Conservation (phyloP, 495 filamentous ascomycete species). For the Lichina pygmaea region DNA sequence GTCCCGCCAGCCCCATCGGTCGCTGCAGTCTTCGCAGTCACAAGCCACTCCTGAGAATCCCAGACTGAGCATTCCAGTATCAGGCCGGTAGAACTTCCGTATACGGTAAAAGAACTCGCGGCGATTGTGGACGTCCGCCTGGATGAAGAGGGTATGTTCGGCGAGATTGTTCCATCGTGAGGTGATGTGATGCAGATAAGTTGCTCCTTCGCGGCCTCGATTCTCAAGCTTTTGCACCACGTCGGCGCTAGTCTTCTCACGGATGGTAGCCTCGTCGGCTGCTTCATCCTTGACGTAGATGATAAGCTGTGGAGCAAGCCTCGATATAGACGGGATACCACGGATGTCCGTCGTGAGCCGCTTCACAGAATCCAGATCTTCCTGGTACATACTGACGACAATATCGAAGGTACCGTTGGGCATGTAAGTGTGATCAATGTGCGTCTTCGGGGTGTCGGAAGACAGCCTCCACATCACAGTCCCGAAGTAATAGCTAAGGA, state of each 20-base stretch:
- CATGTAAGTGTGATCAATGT: constrained; percentile 2
- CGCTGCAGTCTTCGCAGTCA: constrained; percentile 11
- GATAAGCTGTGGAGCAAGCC: constrained; percentile 6
- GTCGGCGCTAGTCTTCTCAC: constrained; percentile 9
- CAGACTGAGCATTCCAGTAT: constrained; percentile 16
- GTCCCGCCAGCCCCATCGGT: constrained; percentile 13
- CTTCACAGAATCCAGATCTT: constrained; percentile 8
- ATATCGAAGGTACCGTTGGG: constrained; percentile 11
- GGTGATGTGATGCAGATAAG: constrained; percentile 19
- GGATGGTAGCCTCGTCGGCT: constrained; percentile 6
- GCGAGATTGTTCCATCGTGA: constrained; percentile 17
- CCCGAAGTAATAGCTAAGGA: no score
- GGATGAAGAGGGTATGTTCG: constrained; percentile 19
- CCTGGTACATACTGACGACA: constrained; percentile 15
- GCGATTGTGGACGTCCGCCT: constrained; percentile 16
- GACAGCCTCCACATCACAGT: no score
- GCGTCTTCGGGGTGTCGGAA: background rate
- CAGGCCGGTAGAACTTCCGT: constrained; percentile 12
- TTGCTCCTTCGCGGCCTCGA: constrained; percentile 16
- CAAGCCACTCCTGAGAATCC: constrained; percentile 12
- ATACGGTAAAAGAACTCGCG: constrained; percentile 12
- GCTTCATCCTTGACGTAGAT: constrained; percentile 14
- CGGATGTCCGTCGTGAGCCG: background rate
- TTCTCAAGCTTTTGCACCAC: constrained; percentile 12
- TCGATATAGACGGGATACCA: constrained; percentile 2